phyloP scores from a whole-genome alignment of 1,139 yeast species.

The Pichia sp. region DNA sequence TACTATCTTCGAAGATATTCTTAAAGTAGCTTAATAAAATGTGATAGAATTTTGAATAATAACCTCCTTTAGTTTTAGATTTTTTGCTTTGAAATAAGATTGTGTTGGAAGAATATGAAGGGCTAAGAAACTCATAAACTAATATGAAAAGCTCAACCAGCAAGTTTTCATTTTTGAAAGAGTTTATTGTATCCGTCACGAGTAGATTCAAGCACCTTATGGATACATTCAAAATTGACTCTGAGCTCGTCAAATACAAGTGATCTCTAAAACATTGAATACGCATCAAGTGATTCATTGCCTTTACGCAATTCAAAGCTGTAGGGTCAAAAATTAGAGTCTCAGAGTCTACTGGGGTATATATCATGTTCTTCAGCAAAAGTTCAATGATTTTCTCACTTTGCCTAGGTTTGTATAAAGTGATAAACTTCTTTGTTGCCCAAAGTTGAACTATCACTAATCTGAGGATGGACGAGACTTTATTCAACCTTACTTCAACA shows the following conservation, averaged over 20 bases:
- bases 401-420: conserved; percentile 35
- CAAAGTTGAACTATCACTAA: conserved; percentile 33
- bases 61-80: conserved; percentile 4
- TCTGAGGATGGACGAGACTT: conserved; percentile 39
- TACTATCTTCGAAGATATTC: conserved; percentile 19
- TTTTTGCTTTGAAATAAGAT: conserved; percentile 24
- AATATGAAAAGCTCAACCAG: conserved; percentile 32
- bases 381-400: conserved; percentile 32
- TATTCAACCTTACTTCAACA: conserved; percentile 40
- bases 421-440: conserved; percentile 16
- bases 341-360: conserved; percentile 14
- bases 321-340: conserved; percentile 35
- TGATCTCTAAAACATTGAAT: conserved; percentile 40
- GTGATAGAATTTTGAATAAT: conserved; percentile 30
- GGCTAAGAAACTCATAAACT: conserved; percentile 32
- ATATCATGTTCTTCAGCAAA: conserved; percentile 28
- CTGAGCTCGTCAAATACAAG: conserved; percentile 36
- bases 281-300: conserved; percentile 33
- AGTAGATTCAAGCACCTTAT: conserved; percentile 27
- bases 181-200: conserved; percentile 8
- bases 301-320: conserved; percentile 35
- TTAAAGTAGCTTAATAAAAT: conserved; percentile 27
- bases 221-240: conserved; percentile 29
- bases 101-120: conserved; percentile 30
- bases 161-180: conserved; percentile 23